phyloP scores from a whole-genome alignment of 73 alveolate species.

The Paraurostyla sp. region DNA sequence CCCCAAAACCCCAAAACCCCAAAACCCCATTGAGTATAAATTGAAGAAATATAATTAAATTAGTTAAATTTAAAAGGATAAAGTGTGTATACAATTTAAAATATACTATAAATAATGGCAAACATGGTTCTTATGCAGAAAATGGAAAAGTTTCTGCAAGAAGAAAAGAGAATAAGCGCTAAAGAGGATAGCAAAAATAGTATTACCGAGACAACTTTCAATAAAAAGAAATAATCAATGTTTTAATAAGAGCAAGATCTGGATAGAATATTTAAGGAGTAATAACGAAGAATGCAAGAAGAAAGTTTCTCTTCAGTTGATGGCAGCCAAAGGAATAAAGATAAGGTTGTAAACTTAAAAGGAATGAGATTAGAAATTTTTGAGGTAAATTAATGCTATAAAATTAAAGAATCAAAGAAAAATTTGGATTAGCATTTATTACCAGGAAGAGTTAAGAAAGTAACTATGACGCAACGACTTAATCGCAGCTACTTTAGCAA shows the following conservation, averaged over 20 bases:
- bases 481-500: conserved; percentile 2
- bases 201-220: neutral
- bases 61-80: no score
- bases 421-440: conserved; percentile 27
- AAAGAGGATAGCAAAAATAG: neutral
- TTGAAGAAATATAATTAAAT: no score
- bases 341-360: conserved; percentile 14
- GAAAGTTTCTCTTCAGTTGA: neutral
- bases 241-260: conserved; percentile 23
- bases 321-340: neutral
- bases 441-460: neutral
- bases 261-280: conserved; percentile 20
- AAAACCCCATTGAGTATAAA: no score
- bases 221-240: neutral
- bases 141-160: neutral
- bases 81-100: no score
- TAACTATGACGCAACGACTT: neutral
- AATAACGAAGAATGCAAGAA: neutral
- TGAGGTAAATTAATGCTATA: neutral
- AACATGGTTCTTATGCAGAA: neutral
- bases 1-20: no score
- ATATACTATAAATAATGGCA: neutral
- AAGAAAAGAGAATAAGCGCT: neutral
- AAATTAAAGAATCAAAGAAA: conserved; percentile 1
- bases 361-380: conserved; percentile 16